These are phyloP conservation scores for Penicillium sclerotigenum DNA, from an alignment of 2,329 filamentous ascomycete species.

Conservation along the genomic window DNA sequence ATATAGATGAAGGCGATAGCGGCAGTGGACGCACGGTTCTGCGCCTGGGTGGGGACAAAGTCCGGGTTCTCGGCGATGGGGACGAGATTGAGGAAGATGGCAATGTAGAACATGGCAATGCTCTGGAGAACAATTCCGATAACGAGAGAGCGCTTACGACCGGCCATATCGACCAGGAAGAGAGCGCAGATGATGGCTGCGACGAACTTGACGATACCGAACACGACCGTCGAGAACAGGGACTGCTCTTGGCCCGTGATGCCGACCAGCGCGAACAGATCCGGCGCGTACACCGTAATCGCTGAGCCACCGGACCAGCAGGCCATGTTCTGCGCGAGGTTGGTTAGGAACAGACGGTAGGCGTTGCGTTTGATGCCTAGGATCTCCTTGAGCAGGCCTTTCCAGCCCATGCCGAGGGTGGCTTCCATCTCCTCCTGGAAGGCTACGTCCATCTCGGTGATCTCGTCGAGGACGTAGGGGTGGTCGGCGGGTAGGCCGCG, in stretches of 20 bases:
- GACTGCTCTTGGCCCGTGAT: conserved; percentile 63
- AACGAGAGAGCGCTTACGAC: conserved; percentile 62
- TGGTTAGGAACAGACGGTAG: conserved; percentile 64
- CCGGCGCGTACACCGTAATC: conserved; percentile 70
- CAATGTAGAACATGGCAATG: conserved; percentile 58
- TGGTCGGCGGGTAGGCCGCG: conserved; percentile 3
- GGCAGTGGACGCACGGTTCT: conserved; percentile 55
- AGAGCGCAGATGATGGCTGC: conserved; percentile 64
- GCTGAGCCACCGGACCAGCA: conserved; percentile 69
- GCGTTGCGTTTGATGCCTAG: conserved; percentile 64
- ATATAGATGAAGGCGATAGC: conserved; percentile 69
- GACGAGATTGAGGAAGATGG: conserved; percentile 56
- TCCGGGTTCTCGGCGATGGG: conserved; percentile 51
- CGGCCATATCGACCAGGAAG: conserved; percentile 72
- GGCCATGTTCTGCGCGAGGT: conserved; percentile 63
- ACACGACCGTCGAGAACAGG: conserved; percentile 67
- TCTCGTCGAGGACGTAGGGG: conserved; percentile 56
- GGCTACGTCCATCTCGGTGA: conserved; percentile 60
- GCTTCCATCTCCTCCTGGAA: conserved; percentile 68
- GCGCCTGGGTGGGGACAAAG: conserved; percentile 44
- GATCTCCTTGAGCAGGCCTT: conserved; percentile 63
- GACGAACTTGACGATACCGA: conserved; percentile 68
- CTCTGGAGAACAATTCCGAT: conserved; percentile 57
- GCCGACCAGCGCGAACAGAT: conserved; percentile 68
- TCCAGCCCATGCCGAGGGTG: conserved; percentile 58